Conservation (phyloP, 176 grass and related monocot species). For the Rhynchospora breviuscula region DNA sequence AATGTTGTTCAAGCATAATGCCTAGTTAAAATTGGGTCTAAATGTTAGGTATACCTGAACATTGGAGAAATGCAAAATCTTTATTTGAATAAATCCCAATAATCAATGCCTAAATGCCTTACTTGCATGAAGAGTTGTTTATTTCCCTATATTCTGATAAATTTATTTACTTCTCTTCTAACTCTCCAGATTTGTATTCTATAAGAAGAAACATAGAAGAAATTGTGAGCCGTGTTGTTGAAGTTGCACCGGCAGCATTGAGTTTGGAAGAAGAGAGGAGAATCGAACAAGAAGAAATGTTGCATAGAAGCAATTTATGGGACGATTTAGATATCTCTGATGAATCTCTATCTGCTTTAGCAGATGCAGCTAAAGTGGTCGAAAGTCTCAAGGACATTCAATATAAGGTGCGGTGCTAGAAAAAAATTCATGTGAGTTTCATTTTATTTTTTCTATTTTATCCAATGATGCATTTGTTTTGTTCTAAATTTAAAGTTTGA, state of each 20-base stretch:
- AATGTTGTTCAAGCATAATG: background rate
- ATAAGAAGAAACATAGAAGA: slow-evolving; percentile 85
- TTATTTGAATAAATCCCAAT: background rate
- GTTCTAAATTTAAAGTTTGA: background rate
- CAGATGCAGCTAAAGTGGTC: slow-evolving; percentile 58
- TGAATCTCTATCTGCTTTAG: slow-evolving; percentile 58
- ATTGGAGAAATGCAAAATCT: background rate
- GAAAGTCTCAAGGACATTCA: slow-evolving; percentile 82
- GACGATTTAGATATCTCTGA: slow-evolving; percentile 60
- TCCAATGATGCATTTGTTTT: background rate
- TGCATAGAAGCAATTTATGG: slow-evolving; percentile 55
- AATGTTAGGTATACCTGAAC: background rate
- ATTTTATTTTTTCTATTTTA: background rate
- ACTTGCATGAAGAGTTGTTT: background rate
- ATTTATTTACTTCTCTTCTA: background rate
- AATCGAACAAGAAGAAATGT: slow-evolving; percentile 60
- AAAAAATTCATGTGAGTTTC: slow-evolving; percentile 23
- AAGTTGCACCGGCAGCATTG: slow-evolving; percentile 44
- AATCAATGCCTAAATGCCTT: background rate
- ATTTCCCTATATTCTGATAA: background rate
- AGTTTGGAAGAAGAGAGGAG: slow-evolving; percentile 65
- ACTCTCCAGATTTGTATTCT: slow-evolving; percentile 59
- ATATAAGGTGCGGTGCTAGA: slow-evolving; percentile 69
- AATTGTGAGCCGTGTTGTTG: slow-evolving; percentile 53
- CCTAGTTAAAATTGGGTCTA: background rate